Evolutionary conservation across 164 flowering plant species (phyloP).

Genomic region (Chimonanthus salicifolius): DNA sequence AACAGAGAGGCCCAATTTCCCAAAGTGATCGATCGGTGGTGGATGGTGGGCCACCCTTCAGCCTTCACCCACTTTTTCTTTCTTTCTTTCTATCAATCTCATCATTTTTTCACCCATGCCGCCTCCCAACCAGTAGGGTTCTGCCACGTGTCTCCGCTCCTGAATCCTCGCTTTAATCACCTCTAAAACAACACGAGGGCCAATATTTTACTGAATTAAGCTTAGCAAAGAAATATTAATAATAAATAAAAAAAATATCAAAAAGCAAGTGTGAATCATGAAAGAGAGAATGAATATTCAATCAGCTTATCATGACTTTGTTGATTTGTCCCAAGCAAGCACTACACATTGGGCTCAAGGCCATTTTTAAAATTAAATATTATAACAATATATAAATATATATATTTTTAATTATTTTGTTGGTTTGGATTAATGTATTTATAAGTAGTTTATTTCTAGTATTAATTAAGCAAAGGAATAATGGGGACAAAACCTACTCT

Average conservation of each 20-base stretch:
- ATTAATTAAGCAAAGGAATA: too few species aligned
- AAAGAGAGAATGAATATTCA: neutral
- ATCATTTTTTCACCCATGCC: neutral
- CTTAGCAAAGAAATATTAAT: too few species aligned
- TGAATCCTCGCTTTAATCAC: neutral
- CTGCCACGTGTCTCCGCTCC: neutral
- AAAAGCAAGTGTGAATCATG: neutral
- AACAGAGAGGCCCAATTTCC: slow-evolving; percentile 1
- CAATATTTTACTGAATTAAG: neutral
- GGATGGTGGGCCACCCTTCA: neutral
- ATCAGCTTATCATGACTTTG: neutral
- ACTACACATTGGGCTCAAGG: slow-evolving; percentile 1
- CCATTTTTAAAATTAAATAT: neutral
- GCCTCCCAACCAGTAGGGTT: neutral
- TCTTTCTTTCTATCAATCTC: neutral
- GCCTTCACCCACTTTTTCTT: neutral
- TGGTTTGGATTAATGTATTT: neutral
- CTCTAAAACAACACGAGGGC: neutral
- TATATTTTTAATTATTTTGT: neutral
- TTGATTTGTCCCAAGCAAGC: neutral
- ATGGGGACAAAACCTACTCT: too few species aligned
- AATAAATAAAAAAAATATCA: neutral
- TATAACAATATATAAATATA: too few species aligned
- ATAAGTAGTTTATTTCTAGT: neutral
- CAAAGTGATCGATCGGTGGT: slow-evolving; percentile 3